Conservation (phyloP, 805 yeast species). For the Lachancea kluyveri region DNA sequence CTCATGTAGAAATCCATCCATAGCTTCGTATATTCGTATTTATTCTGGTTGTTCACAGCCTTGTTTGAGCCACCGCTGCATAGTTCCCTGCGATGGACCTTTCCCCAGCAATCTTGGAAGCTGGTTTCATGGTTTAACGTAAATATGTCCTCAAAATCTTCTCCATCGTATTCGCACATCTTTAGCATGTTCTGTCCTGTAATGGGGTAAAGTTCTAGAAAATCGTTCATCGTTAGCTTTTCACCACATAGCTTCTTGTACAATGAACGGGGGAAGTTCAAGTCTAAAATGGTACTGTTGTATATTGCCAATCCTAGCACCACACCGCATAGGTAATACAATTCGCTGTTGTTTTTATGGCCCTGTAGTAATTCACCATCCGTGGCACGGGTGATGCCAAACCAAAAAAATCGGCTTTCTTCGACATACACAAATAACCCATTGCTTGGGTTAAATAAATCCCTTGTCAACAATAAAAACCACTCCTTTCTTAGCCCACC, state of each 20-base stretch:
- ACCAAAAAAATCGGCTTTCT: slow-evolving; percentile 74
- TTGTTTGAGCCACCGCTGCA: slow-evolving; percentile 50
- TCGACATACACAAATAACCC: slow-evolving; percentile 63
- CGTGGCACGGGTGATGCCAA: slow-evolving; percentile 41
- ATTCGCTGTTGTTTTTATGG: slow-evolving; percentile 34
- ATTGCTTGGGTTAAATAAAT: slow-evolving; percentile 60
- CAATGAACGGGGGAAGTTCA: slow-evolving; percentile 67
- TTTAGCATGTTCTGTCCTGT: slow-evolving; percentile 47
- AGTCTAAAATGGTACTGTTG: slow-evolving; percentile 80
- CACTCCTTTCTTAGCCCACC: slow-evolving; percentile 94
- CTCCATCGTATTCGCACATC: slow-evolving; percentile 39
- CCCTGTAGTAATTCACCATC: slow-evolving; percentile 25
- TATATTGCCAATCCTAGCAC: slow-evolving; percentile 86
- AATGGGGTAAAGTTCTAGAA: slow-evolving; percentile 60
- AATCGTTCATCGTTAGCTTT: slow-evolving; percentile 57
- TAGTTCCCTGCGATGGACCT: slow-evolving; percentile 31
- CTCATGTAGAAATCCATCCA: slow-evolving; percentile 59
- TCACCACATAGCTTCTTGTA: slow-evolving; percentile 66
- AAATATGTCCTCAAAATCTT: slow-evolving; percentile 41
- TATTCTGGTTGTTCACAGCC: slow-evolving; percentile 53
- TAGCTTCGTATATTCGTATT: slow-evolving; percentile 51
- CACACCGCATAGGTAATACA: slow-evolving; percentile 76
- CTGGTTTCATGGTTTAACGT: slow-evolving; percentile 58
- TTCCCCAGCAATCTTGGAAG: slow-evolving; percentile 43
- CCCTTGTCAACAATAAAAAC: slow-evolving; percentile 71